Base-by-base conservation (phyloP, 345 rosid species). In the Noccaea bulbosa region DNA sequence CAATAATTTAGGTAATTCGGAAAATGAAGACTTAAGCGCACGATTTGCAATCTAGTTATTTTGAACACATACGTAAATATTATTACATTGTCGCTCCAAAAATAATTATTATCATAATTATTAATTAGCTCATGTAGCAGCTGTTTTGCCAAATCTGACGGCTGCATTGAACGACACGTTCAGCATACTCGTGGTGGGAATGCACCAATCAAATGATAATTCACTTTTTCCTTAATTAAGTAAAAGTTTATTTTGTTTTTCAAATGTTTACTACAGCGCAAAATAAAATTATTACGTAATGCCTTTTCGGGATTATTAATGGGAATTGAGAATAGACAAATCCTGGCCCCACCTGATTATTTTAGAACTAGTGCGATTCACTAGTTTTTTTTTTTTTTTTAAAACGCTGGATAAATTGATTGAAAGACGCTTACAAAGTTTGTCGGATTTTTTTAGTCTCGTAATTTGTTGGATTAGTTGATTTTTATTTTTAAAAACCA, bases 131-230 rank as follows among this genome's bases (percentile, higher is more conserved):
- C 11, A 50, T 17, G 55, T 54, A 63, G 55, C n/a, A 53, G n/a
- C 0, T 63, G 40, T 7, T 37, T 47, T 64, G 58, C 46, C 71
- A 73, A 56, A 16, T 17, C 15, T 41, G 77, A 47, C 59, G 65
- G 71, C 59, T 65, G 71, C 32, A 22, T 20, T 73, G 17, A 17
- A 30, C 61, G 77, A 50, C 72, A 74, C 68, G 72, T 67, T 74
- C 17, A 40, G 2, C 68, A 59, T 37, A 20, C 53, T 58, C 48
- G 48, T 60, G 68, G 68, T 67, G 73, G 68, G 56, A 67, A 74
- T 74, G 69, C 68, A 67, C 78, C 77, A 74, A 74, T 74, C 68
- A 73, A 48, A 73, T 66, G 37, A 41, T 41, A 32, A 5, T 8
- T 17, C 11, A 3, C 11, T 39, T 48, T 48, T 3, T 43, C 60